phyloP scores from a whole-genome alignment of 2,329 filamentous ascomycete genomes.

The Calonectria leucothoes region DNA sequence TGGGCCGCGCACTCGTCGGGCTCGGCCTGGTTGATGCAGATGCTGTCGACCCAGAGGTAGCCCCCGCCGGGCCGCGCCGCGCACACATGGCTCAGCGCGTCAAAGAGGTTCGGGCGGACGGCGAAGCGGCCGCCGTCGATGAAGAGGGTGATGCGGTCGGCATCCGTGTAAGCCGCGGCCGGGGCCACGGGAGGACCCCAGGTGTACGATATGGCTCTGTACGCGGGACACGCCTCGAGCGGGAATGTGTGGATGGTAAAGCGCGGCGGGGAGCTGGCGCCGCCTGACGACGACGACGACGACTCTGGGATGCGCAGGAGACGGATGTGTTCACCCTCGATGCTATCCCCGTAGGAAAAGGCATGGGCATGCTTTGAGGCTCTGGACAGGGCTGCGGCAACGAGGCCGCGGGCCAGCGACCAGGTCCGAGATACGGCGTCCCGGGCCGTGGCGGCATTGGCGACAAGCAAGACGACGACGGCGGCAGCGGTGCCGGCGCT shows the following conservation, averaged over 20 bases:
- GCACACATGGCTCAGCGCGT: slow-evolving; percentile 25
- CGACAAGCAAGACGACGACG: neutral
- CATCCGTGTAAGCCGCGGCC: neutral
- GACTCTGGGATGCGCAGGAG: slow-evolving; percentile 30
- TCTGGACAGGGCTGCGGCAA: neutral
- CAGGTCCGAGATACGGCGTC: neutral
- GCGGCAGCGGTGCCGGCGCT: too few relatives aligned
- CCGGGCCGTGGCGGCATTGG: neutral
- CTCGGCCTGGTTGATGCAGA: slow-evolving; percentile 40
- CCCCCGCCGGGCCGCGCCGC: slow-evolving; percentile 23
- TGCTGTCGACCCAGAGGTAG: slow-evolving; percentile 38
- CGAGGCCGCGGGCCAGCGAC: neutral
- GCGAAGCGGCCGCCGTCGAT: slow-evolving; percentile 27
- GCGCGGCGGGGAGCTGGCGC: slow-evolving; percentile 1
- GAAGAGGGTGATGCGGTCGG: slow-evolving; percentile 12
- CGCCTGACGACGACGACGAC: neutral
- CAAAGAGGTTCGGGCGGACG: slow-evolving; percentile 31
- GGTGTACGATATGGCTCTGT: slow-evolving; percentile 41
- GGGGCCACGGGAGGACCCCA: slow-evolving; percentile 29
- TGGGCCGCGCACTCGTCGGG: slow-evolving; percentile 31
- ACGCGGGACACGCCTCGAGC: slow-evolving; percentile 27
- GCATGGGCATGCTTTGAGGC: neutral
- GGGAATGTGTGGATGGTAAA: slow-evolving; percentile 32
- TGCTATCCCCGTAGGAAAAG: slow-evolving; percentile 25
- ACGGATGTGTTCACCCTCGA: slow-evolving; percentile 26